phyloP scores from a whole-genome alignment of 768 basidiomycete genomes.

The Termitomyces sp. region DNA sequence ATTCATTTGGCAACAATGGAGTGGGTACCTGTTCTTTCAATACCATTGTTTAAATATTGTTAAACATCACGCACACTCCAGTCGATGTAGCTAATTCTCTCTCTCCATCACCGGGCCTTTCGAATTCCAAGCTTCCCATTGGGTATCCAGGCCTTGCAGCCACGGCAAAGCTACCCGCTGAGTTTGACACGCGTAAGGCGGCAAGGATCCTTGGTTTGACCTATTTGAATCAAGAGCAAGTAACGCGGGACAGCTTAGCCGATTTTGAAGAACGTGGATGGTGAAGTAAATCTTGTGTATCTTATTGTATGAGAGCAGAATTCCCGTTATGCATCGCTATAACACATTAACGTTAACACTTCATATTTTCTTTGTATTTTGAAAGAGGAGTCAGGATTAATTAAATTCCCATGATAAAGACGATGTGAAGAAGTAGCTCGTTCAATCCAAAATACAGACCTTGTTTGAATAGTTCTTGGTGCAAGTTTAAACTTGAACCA shows the following conservation, averaged over 20 bases:
- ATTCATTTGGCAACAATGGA: slow-evolving; percentile 24
- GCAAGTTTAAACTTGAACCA: slow-evolving; percentile 22
- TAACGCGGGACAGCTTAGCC: slow-evolving; percentile 31
- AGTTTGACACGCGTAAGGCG: slow-evolving; percentile 31
- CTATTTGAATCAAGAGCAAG: slow-evolving; percentile 34
- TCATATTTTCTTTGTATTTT: not conserved
- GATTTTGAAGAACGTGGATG: slow-evolving; percentile 39
- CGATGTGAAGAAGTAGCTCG: not conserved
- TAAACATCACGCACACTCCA: slow-evolving; percentile 6
- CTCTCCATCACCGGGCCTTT: slow-evolving; percentile 20
- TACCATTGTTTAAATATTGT: not conserved
- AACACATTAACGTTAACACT: not conserved
- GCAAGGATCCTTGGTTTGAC: slow-evolving; percentile 35
- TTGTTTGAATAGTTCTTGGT: slow-evolving; percentile 22
- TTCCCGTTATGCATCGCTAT: not conserved
- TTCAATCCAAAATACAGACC: slow-evolving; percentile 17
- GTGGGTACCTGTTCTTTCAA: slow-evolving; percentile 8
- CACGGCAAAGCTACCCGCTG: slow-evolving; percentile 17
- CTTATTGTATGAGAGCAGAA: too few species aligned
- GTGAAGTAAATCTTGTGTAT: slow-evolving; percentile 13
- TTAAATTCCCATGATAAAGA: not conserved
- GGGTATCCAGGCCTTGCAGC: slow-evolving; percentile 28
- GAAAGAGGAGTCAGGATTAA: not conserved
- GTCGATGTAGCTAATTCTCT: slow-evolving; percentile 32
- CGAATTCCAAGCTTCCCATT: slow-evolving; percentile 18